Evolutionary conservation across 75 land plant species (phyloP).

Genomic region (Sequoia sempervirens): DNA sequence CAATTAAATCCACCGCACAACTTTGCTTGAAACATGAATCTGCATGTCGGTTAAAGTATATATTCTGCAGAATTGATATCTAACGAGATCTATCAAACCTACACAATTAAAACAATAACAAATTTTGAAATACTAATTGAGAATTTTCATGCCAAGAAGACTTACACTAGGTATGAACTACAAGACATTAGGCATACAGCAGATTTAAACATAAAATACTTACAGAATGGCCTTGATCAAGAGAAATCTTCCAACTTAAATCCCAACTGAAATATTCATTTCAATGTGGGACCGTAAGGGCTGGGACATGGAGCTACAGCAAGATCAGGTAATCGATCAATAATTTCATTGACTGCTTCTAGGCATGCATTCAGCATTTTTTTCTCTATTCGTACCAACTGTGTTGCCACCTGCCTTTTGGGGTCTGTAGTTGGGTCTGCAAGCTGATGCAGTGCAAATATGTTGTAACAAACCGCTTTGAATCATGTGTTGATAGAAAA

Average conservation of each 20-base stretch:
- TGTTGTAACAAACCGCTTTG: not conserved
- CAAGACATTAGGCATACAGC: not conserved
- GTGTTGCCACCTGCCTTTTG: slow-evolving; percentile 79
- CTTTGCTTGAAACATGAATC: not conserved
- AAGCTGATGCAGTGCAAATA: slow-evolving; percentile 38
- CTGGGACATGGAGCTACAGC: slow-evolving; percentile 84
- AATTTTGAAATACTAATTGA: not conserved
- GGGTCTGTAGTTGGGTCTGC: slow-evolving; percentile 56
- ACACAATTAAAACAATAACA: not conserved
- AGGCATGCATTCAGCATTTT: slow-evolving; percentile 67
- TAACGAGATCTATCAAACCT: not conserved
- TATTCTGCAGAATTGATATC: not conserved
- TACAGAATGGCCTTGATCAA: not conserved
- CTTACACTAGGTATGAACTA: not conserved
- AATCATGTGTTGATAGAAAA: not conserved
- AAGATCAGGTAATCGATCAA: slow-evolving; percentile 65
- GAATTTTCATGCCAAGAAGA: not conserved
- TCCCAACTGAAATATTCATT: slow-evolving; percentile 18
- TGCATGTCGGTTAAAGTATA: not conserved
- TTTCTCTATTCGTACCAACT: slow-evolving; percentile 81
- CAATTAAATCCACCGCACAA: not conserved
- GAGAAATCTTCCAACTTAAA: not conserved
- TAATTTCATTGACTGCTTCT: slow-evolving; percentile 54
- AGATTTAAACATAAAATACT: not conserved
- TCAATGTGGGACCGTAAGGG: slow-evolving; percentile 65